A percentile compares a stretch with the other conserved stretches of the same genome.
Evolutionary conservation across 2,329 filamentous ascomycete species (phyloP).

Genomic region (Fusarium veterinarium): DNA sequence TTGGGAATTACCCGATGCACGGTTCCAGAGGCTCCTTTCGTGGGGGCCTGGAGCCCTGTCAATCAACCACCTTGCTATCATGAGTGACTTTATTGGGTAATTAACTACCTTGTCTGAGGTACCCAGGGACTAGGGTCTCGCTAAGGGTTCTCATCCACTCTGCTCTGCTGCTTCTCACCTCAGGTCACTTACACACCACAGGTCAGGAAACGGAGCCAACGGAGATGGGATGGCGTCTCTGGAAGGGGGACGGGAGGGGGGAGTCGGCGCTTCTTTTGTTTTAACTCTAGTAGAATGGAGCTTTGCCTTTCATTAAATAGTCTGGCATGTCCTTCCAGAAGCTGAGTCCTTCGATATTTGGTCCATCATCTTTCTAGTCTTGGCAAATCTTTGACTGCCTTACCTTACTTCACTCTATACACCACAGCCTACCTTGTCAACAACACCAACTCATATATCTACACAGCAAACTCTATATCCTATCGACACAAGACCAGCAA

Average conservation of each 20-base stretch:
- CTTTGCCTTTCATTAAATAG: conserved; percentile 16
- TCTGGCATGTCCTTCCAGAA: conserved; percentile 33
- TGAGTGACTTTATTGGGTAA: conserved; percentile 44
- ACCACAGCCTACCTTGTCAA: not conserved
- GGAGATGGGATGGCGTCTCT: conserved; percentile 29
- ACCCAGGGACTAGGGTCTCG: conserved; percentile 14
- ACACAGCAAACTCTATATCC: not conserved
- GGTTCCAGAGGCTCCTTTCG: conserved; percentile 27
- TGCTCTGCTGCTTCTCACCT: conserved; percentile 11
- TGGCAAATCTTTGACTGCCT: not conserved
- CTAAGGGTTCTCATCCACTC: conserved; percentile 9
- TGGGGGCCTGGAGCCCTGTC: conserved; percentile 45
- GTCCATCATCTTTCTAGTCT: conserved; percentile 6
- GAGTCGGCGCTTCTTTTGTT: conserved; percentile 32
- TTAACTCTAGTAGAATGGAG: conserved; percentile 22
- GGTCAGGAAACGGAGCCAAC: conserved; percentile 31
- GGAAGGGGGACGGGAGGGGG: conserved; percentile 13
- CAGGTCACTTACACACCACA: conserved; percentile 25
- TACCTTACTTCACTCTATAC: not conserved
- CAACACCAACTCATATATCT: conserved; percentile 4
- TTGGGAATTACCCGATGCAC: conserved; percentile 43
- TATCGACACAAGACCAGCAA: conserved; percentile 10
- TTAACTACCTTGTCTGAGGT: not conserved
- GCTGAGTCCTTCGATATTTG: conserved; percentile 18
- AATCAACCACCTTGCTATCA: conserved; percentile 44